Conservation (phyloP, 2,329 filamentous ascomycete genomes). For the Penicillium oxalicum region DNA sequence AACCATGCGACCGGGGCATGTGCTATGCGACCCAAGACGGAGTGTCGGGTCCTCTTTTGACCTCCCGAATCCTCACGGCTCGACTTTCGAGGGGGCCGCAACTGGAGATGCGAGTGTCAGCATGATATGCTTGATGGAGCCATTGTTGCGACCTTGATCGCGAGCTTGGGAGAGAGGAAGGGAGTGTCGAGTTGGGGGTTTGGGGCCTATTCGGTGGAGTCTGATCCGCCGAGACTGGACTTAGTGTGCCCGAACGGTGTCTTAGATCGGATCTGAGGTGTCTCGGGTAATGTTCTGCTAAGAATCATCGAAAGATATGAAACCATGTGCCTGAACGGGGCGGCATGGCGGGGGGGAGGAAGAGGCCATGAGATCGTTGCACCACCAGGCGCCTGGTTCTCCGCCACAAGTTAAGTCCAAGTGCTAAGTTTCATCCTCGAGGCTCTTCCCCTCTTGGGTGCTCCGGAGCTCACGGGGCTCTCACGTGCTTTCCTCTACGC, state of each 20-base stretch:
- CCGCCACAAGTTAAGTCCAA: too few relatives aligned
- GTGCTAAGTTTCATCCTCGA: too few relatives aligned
- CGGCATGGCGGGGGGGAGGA: background rate
- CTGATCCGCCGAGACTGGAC: too few relatives aligned
- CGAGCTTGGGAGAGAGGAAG: too few relatives aligned
- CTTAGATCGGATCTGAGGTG: constrained; percentile 1
- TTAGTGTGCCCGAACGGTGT: background rate
- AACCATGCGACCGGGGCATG: constrained; percentile 16
- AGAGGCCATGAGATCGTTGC: background rate
- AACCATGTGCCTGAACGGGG: constrained; percentile 3
- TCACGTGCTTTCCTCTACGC: too few relatives aligned
- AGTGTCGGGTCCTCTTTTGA: background rate
- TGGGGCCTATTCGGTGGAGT: background rate
- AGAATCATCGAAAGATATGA: background rate
- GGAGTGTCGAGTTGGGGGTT: too few relatives aligned
- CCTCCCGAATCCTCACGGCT: background rate
- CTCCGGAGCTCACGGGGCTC: too few relatives aligned
- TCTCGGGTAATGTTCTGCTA: background rate
- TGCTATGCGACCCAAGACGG: constrained; percentile 7
- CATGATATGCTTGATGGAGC: background rate
- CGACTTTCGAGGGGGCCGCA: background rate
- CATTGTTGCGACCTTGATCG: background rate
- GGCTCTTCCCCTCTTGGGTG: too few relatives aligned
- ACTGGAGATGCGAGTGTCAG: background rate
- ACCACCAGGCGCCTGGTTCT: background rate